Evolutionary conservation across 257 asterid genomes (phyloP), one percentile per base, ranked within the genome.

Genomic region (Ilex aquifolium): DNA sequence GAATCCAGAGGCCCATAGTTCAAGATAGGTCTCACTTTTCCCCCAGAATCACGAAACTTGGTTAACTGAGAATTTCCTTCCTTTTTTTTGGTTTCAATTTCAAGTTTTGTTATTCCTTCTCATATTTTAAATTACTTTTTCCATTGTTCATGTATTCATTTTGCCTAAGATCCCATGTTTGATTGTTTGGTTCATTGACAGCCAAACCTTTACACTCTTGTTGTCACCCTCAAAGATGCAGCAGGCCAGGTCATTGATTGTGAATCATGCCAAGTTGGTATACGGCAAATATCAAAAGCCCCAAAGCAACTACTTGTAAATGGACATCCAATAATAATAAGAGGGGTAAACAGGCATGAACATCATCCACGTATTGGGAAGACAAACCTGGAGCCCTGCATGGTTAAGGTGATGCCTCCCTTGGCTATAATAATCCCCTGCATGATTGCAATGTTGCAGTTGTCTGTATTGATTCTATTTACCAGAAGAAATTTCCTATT

Each of bases 261-360:
- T 49, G 99, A 87, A 69, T 93, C 99, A 61, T 85, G 91, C 82
- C 99, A 85, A 81, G 84, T 93, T 66, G 99, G 99, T 46, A 74
- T 93, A 65, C 81, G 96, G 13, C 74, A 85, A 77, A 84, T 90
- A 82, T 50, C 88, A 42, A 87, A 79, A 75, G 94, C 95, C 68
- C 84, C 95, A 54, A 93, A 93, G 71, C 95, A 93, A 78, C 77
- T 93, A 69, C 95, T 93, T 51, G 96, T 92, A 29, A 92, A 92
- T 72, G 97, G 97, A 64, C 86, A 79, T 61, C 90, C 99, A 10
- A 96, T 93, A 67, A 75, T 89, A 80, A 80, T 93, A 74, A 80
- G 91, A 82, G 99, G 99, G 17, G 99, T 93, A 74, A 93, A 93
- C 80, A 80, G 97, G 80, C 99, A 93, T 66, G 99, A 89, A 74